These are phyloP conservation scores for Fraxinus baroniana DNA, from an alignment of 305 asterid species.

Conservation along the genomic window DNA sequence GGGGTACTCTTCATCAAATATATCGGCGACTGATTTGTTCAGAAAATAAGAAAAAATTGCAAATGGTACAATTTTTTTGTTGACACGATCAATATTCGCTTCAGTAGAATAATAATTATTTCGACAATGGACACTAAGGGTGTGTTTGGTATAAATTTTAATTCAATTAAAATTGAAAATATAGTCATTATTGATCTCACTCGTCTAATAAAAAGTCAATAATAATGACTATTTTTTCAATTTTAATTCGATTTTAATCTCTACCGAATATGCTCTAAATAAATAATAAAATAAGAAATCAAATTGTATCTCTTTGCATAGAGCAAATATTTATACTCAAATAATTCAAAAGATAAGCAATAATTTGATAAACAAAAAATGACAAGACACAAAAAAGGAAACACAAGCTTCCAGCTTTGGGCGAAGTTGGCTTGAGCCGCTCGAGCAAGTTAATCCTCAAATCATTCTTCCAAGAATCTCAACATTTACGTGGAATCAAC, in stretches of 20 bases:
- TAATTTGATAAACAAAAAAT: too few relatives aligned
- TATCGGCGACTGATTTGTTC: too few relatives aligned
- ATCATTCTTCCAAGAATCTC: neutral
- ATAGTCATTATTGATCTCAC: too few relatives aligned
- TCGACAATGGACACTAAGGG: neutral
- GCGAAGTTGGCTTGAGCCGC: neutral
- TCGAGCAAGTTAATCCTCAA: neutral
- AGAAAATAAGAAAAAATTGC: neutral
- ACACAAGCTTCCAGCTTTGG: neutral
- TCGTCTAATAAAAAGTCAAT: too few relatives aligned
- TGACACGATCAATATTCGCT: neutral
- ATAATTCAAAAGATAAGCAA: too few relatives aligned
- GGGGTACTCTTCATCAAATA: neutral
- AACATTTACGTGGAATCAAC: neutral
- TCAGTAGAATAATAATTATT: neutral
- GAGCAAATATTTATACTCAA: neutral
- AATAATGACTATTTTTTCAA: too few relatives aligned
- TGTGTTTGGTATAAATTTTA: too few relatives aligned
- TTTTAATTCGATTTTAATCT: too few relatives aligned
- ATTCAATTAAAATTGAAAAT: too few relatives aligned
- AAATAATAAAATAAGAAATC: neutral
- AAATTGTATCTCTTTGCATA: neutral
- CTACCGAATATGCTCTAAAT: neutral
- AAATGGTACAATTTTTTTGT: neutral
- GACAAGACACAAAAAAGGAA: neutral